Base-by-base conservation (phyloP, 805 yeast genomes). In the Blastobotrys americana region DNA sequence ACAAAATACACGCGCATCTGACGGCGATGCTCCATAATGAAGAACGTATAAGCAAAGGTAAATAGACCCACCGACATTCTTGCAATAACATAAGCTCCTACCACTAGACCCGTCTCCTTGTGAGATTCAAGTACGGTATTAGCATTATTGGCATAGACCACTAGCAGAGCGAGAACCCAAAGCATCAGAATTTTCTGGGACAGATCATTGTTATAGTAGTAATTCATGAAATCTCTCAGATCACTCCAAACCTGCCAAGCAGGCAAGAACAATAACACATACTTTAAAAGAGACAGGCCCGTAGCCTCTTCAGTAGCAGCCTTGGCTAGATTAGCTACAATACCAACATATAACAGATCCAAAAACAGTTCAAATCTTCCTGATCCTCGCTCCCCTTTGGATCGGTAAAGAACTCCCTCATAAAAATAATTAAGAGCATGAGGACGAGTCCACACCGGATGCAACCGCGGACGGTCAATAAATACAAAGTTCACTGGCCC, bases 161-260 rank as follows among this genome's bases (percentile, higher is more conserved):
- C 69, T 46, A 80, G 61, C 34, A 78, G 58, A 1, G 63, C 54
- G 50, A 79, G 58, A 15, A 73, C 68, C 82, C 82, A 77, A 16
- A 77, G 49, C 15, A 78, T 69, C 55, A 71, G 74, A 0, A 64
- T 5, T 44, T 72, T 70, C 55, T 80, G 85, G 3, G 74, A 55
- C 41, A 79, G 58, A 58, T 80, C 84, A 52, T 78, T 80, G 46
- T 66, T 76, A 56, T 72, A 80, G 60, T 77, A 79, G 55, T 76
- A 78, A 59, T 80, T 77, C 70, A 77, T 76, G 53, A 78, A 70
- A 46, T 78, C 83, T 54, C 77, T 75, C 46, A 79, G 64, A 53
- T 78, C 84, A n/a, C 70, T 59, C 84, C 85, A 80, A 18, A 79
- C 74, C 17, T 70, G 71, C 76, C 78, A 80, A n/a, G 78, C 71